Conservation (phyloP, 805 yeast species). For the Teunomyces cretensis region DNA sequence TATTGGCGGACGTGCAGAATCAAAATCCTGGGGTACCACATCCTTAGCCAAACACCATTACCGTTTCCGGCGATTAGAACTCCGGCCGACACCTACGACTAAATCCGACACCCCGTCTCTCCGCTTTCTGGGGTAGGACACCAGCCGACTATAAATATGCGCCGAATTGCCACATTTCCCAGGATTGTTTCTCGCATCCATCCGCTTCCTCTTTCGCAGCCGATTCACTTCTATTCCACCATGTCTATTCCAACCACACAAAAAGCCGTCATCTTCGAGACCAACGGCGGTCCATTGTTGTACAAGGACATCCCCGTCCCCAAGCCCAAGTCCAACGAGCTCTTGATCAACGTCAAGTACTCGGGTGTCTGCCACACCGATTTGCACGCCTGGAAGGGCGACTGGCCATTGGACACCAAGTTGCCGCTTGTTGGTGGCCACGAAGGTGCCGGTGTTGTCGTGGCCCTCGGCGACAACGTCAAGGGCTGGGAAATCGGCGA, state of each 20-base stretch:
- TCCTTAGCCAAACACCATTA: neutral
- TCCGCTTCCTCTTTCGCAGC: neutral
- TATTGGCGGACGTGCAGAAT: neutral
- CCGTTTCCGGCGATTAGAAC: neutral
- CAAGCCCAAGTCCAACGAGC: slow-evolving; percentile 71
- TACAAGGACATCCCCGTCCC: slow-evolving; percentile 78
- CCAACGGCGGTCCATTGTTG: slow-evolving; percentile 59
- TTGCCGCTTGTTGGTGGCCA: slow-evolving; percentile 85
- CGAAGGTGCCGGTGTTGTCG: slow-evolving; percentile 88
- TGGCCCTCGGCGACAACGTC: slow-evolving; percentile 70
- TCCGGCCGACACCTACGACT: neutral
- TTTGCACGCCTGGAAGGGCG: slow-evolving; percentile 92
- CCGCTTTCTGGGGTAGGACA: no score
- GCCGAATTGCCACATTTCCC: neutral
- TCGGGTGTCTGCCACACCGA: slow-evolving; percentile 95
- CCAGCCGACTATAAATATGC: slow-evolving; percentile 1
- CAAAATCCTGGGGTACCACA: neutral
- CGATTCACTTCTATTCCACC: neutral
- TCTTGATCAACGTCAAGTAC: slow-evolving; percentile 77
- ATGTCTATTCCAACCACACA: slow-evolving; percentile 58
- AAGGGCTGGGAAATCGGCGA: slow-evolving; percentile 75
- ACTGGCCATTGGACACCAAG: slow-evolving; percentile 80
- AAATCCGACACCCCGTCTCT: no score
- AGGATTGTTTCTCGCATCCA: neutral
- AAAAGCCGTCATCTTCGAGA: slow-evolving; percentile 70